Evolutionary conservation across 2,329 filamentous ascomycete genomes (phyloP), one percentile per base, ranked within the genome.

Genomic region (Talaromyces piceae): DNA sequence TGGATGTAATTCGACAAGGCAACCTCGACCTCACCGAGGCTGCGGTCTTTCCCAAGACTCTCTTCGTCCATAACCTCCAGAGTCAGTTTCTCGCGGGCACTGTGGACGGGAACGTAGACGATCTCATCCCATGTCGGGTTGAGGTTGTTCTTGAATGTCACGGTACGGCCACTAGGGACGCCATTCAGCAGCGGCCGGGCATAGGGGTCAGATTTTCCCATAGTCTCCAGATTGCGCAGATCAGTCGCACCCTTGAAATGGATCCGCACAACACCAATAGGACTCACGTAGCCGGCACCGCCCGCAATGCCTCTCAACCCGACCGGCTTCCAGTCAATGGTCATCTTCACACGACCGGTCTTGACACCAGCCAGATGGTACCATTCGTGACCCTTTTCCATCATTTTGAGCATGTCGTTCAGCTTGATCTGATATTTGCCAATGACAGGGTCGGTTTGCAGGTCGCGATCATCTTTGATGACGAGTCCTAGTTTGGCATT

Each of bases 11-110:
- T 88, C 16, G 83, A 76, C 7, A 86, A 84, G 48, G 80, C 76
- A 23, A 96, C 70, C 58, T 97, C 91, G 16, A 93, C 73, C 50
- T 86, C 77, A 48, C 93, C 93, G 28, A 98, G 78, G 39, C 87
- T 87, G 51, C 93, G 86, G 67, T 98, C 93, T 66, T 90, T 93
- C 61, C 88, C 88, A 63, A 97, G 78, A 59, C 84, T 91, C 70
- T 98, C 93, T 55, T 93, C 83, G 61, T 98, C 93, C 91, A 98
- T 95, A 57, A 97, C 90, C 68, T 98, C 93, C 16, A 98, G 73
- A 1, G 84, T 83, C 26, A 98, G 75, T 63, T 87, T 89, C 67
- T 98, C 93, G 27, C 88, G 85, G 12, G 80, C 62, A 5, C 85
- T 90, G 67, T 96, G 91, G 52, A 98, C 80, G 1, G 94, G 91